These are phyloP conservation scores for Fagopyrum tataricum DNA, from an alignment of 148 eudicot species.

Conservation along the genomic window DNA sequence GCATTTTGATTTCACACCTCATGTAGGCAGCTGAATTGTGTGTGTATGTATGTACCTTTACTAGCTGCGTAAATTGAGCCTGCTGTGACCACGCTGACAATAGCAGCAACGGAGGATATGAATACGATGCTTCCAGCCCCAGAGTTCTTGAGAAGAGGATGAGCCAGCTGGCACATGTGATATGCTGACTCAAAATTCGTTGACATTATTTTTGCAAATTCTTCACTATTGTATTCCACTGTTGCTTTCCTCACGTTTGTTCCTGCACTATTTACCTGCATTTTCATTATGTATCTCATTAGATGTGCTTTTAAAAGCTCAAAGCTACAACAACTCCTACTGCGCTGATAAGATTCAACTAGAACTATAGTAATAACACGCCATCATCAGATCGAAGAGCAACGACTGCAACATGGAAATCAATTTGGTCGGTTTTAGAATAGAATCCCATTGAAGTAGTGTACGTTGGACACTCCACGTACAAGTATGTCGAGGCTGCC, in stretches of 20 bases:
- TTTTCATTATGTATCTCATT: not conserved
- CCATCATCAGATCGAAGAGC: too few relatives aligned
- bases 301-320: too few relatives aligned
- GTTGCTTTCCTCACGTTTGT: conserved; percentile 73
- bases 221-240: conserved; percentile 53
- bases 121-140: conserved; percentile 72
- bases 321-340: too few relatives aligned
- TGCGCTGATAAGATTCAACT: too few relatives aligned
- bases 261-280: conserved; percentile 83
- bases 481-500: conserved; percentile 90
- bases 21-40: not conserved
- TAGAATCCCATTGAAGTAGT: too few relatives aligned
- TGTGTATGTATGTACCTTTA: conserved; percentile 43
- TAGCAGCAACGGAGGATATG: conserved; percentile 87
- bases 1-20: not conserved
- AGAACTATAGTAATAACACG: too few relatives aligned
- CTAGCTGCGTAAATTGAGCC: conserved; percentile 72
- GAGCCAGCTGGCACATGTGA: conserved; percentile 75
- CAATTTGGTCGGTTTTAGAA: too few relatives aligned
- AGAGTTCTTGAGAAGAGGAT: conserved; percentile 71
- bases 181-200: conserved; percentile 79
- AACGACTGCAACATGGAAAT: not conserved
- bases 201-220: conserved; percentile 52
- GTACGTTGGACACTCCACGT: too few relatives aligned
- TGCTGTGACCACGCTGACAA: conserved; percentile 40